A percentile compares a stretch with the other conserved stretches of the same genome.
These are phyloP conservation scores for Starmerella bacillaris DNA, from an alignment of 805 yeast species.

Conservation along the genomic window DNA sequence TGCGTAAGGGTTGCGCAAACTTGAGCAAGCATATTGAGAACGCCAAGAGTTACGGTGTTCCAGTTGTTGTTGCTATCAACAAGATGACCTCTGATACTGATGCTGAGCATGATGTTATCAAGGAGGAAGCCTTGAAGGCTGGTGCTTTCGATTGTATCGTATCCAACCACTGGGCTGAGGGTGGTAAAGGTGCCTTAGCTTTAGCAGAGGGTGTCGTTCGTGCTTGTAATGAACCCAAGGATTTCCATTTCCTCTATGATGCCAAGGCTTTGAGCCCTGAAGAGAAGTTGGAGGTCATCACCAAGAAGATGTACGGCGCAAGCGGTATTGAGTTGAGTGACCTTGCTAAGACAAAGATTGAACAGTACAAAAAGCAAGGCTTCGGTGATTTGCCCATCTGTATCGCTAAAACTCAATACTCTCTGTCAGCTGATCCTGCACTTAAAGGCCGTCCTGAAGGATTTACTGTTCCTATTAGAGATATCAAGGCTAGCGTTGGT, in stretches of 20 bases:
- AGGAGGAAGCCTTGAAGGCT: constrained; percentile 60
- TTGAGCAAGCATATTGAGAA: constrained; percentile 78
- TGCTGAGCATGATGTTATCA: constrained; percentile 63
- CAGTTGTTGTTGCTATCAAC: constrained; percentile 90
- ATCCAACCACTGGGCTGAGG: constrained; percentile 88
- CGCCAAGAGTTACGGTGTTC: constrained; percentile 70
- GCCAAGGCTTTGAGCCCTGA: constrained; percentile 51
- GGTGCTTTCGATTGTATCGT: constrained; percentile 88
- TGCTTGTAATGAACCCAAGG: constrained; percentile 36
- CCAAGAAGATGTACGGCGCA: constrained; percentile 86
- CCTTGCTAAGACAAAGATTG: constrained; percentile 65
- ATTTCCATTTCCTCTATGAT: constrained; percentile 50
- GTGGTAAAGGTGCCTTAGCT: constrained; percentile 75
- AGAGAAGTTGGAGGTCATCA: constrained; percentile 61
- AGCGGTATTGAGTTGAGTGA: constrained; percentile 65
- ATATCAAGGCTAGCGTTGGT: constrained; percentile 84
- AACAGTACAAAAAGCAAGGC: constrained; percentile 69
- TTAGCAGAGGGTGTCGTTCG: constrained; percentile 69
- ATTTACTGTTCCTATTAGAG: constrained; percentile 84
- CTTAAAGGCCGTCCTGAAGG: constrained; percentile 92
- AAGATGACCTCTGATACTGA: constrained; percentile 65
- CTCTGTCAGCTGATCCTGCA: constrained; percentile 81
- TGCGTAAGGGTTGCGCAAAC: constrained; percentile 68
- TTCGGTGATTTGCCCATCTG: constrained; percentile 84
- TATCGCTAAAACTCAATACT: constrained; percentile 94